Evolutionary conservation across 176 grass and related monocot species (phyloP).

Genomic region (Leersia perrieri): DNA sequence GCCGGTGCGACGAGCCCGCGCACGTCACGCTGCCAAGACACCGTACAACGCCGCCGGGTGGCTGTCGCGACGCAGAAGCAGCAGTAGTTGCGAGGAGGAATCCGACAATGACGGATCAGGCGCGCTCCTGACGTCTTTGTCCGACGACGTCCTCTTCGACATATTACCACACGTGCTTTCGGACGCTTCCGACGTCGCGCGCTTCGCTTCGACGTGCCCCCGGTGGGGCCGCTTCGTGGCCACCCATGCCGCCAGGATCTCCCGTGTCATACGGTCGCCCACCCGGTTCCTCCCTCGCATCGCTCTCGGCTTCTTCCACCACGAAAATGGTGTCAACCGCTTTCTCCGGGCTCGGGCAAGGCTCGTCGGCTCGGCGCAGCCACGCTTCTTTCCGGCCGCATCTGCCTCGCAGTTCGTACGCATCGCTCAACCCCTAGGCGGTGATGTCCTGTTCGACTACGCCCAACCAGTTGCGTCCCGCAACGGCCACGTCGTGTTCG

Average conservation of each 20-base stretch:
- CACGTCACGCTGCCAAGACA: too few species aligned
- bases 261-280: not conserved
- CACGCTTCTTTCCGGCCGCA: not conserved
- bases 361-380: not conserved
- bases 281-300: constrained; percentile 13
- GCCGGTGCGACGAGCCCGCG: too few species aligned
- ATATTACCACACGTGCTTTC: constrained; percentile 26
- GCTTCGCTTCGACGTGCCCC: constrained; percentile 13
- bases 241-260: constrained; percentile 27
- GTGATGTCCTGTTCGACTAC: not conserved
- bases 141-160: too few species aligned
- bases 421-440: not conserved
- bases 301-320: constrained; percentile 11
- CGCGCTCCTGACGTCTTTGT: too few species aligned
- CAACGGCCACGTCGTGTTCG: constrained; percentile 26
- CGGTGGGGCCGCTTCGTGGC: constrained; percentile 39
- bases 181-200: constrained; percentile 3
- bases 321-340: too few species aligned
- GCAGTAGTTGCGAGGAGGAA: too few species aligned
- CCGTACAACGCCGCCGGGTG: too few species aligned
- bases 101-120: too few species aligned
- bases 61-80: too few species aligned
- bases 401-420: not conserved
- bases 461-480: constrained; percentile 30
- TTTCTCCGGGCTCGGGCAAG: too few species aligned